Conservation (phyloP, 1,284 basidiomycete genomes). For the Pisolithus thermaeus region DNA sequence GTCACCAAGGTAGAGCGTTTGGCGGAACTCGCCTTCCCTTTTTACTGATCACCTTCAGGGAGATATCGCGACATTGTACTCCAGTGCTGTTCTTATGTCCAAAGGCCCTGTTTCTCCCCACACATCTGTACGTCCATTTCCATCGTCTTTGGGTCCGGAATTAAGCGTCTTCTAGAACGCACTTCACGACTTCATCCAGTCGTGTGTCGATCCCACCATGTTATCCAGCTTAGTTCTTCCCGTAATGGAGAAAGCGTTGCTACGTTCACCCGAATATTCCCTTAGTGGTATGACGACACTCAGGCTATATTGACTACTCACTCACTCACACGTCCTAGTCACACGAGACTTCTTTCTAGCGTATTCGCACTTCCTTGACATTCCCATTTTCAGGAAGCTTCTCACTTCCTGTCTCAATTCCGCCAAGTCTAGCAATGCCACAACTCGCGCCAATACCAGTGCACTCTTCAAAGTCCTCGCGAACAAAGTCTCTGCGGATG, state of each 20-base stretch:
- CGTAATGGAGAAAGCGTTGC: constrained; percentile 64
- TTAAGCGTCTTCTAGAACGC: constrained; percentile 33
- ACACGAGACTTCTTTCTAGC: constrained; percentile 50
- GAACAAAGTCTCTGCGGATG: constrained; percentile 23
- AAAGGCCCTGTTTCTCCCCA: constrained; percentile 48
- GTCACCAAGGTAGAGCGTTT: constrained; percentile 15
- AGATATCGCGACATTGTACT: constrained; percentile 50
- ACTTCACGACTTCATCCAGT: constrained; percentile 57
- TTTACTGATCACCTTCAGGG: constrained; percentile 30
- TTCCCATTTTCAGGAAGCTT: constrained; percentile 55
- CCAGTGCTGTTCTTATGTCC: constrained; percentile 49
- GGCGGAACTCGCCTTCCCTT: background rate
- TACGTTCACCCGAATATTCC: constrained; percentile 70
- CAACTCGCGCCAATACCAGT: constrained; percentile 56
- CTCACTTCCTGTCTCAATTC: constrained; percentile 62
- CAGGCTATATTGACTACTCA: background rate
- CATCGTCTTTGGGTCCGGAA: constrained; percentile 8
- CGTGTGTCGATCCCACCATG: constrained; percentile 45
- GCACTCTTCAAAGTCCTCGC: constrained; percentile 58
- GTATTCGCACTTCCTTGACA: constrained; percentile 51
- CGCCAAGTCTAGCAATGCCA: constrained; percentile 72
- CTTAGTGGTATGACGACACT: constrained; percentile 42
- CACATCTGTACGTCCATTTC: constrained; percentile 36
- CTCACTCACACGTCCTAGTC: constrained; percentile 34
- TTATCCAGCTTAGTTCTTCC: constrained; percentile 51